Conservation (phyloP, 2,329 filamentous ascomycete genomes). For the Lomentospora prolificans region DNA sequence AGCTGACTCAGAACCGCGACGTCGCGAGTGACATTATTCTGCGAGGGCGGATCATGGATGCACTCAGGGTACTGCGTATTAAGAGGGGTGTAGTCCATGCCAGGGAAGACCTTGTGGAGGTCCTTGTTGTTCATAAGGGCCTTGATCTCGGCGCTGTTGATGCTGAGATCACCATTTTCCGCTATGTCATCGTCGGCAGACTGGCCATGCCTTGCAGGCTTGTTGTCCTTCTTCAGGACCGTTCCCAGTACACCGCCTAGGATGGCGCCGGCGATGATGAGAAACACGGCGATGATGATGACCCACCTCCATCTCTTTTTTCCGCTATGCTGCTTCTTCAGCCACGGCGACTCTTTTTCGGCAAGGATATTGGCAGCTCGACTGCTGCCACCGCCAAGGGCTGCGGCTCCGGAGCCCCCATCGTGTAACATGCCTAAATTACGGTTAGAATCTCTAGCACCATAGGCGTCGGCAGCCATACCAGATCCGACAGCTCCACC, state of each 20-base stretch:
- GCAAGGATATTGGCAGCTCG: slow-evolving; percentile 6
- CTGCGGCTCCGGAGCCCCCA: background rate
- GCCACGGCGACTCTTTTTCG: slow-evolving; percentile 30
- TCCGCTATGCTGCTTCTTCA: slow-evolving; percentile 45
- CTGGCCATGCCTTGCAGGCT: slow-evolving; percentile 24
- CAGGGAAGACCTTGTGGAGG: slow-evolving; percentile 88
- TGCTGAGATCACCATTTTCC: slow-evolving; percentile 60
- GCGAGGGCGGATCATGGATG: slow-evolving; percentile 64
- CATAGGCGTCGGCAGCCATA: slow-evolving; percentile 3
- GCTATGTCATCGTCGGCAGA: slow-evolving; percentile 50
- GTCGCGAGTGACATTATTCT: slow-evolving; percentile 91
- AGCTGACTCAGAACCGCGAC: slow-evolving; percentile 83
- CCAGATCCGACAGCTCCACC: slow-evolving; percentile 21
- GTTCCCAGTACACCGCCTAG: slow-evolving; percentile 67
- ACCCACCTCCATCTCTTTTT: slow-evolving; percentile 62
- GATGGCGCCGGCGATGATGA: slow-evolving; percentile 61
- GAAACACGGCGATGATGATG: slow-evolving; percentile 51
- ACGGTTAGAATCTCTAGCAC: slow-evolving; percentile 5
- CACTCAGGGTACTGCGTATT: slow-evolving; percentile 87
- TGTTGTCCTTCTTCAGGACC: slow-evolving; percentile 40
- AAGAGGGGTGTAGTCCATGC: slow-evolving; percentile 89
- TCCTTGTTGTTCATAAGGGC: slow-evolving; percentile 67
- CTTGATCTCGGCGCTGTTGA: slow-evolving; percentile 71
- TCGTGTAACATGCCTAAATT: background rate
- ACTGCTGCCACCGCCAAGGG: slow-evolving; percentile 4